Conservation (phyloP, 495 filamentous ascomycete genomes). For the Podospora australis region DNA sequence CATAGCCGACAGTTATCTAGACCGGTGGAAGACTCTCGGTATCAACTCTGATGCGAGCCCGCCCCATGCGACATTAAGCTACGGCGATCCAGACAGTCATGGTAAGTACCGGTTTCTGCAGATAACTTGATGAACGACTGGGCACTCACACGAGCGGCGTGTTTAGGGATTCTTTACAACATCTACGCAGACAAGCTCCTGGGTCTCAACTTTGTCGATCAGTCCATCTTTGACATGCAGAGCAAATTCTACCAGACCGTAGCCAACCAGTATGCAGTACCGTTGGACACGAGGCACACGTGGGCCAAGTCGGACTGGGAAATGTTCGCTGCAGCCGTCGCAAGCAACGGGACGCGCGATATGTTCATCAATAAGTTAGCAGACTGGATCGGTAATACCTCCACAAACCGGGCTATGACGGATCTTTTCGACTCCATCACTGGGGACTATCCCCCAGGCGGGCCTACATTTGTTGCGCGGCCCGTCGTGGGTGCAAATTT, state of each 20-base stretch:
- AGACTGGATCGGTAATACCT: slow-evolving; percentile 70
- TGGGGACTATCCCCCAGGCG: slow-evolving; percentile 49
- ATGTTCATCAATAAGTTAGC: slow-evolving; percentile 67
- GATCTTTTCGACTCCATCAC: slow-evolving; percentile 71
- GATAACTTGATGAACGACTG: background rate
- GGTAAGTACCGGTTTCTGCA: too few relatives aligned
- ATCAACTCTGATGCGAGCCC: slow-evolving; percentile 60
- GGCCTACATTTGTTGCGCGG: slow-evolving; percentile 64
- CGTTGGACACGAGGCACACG: slow-evolving; percentile 75
- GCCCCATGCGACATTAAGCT: slow-evolving; percentile 68
- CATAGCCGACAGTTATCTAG: slow-evolving; percentile 65
- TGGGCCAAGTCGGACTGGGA: slow-evolving; percentile 91
- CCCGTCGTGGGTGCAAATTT: slow-evolving; percentile 82
- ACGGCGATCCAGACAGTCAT: slow-evolving; percentile 36
- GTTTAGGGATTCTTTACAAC: slow-evolving; percentile 70
- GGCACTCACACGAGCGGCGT: slow-evolving; percentile 65
- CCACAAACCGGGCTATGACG: slow-evolving; percentile 63
- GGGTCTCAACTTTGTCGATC: slow-evolving; percentile 60
- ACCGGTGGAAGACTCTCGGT: slow-evolving; percentile 67
- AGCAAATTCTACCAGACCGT: slow-evolving; percentile 73
- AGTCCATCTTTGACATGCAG: slow-evolving; percentile 72
- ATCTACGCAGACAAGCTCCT: slow-evolving; percentile 75
- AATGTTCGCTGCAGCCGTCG: slow-evolving; percentile 73
- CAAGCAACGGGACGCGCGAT: slow-evolving; percentile 49
- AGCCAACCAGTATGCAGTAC: slow-evolving; percentile 65